Percentiles rank a stretch among this genome's conserved stretches.
These are phyloP conservation scores for Ilyonectria destructans DNA, from an alignment of 2,329 filamentous ascomycete species.

Conservation along the genomic window DNA sequence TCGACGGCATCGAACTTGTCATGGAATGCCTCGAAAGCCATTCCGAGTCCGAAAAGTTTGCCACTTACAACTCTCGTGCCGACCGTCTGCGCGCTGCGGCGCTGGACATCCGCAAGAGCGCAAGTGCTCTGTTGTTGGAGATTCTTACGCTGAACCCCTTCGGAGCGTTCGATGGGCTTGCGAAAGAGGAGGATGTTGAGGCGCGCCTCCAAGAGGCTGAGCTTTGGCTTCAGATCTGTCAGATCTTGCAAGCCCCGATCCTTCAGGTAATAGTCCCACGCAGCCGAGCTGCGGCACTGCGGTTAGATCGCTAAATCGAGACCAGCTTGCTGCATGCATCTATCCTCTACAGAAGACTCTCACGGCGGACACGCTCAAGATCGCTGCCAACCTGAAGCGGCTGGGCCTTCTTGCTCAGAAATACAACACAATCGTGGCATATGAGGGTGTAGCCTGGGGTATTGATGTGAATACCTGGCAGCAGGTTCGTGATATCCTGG, in stretches of 20 bases:
- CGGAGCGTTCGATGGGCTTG: neutral
- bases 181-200: neutral
- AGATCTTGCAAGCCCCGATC: neutral
- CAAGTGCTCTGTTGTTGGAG: neutral
- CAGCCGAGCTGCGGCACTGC: too few species aligned
- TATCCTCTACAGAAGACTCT: slow-evolving; percentile 5
- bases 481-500: neutral
- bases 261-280: neutral
- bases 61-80: neutral
- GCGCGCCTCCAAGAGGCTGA: slow-evolving; percentile 1
- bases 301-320: neutral
- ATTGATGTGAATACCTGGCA: neutral
- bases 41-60: neutral
- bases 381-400: neutral
- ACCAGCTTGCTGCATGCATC: neutral
- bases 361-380: neutral
- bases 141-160: neutral
- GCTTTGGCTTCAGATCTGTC: neutral
- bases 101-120: neutral
- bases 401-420: slow-evolving; percentile 1
- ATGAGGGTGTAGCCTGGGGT: slow-evolving; percentile 1
- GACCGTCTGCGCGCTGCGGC: neutral
- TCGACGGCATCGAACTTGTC: neutral
- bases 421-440: slow-evolving; percentile 4
- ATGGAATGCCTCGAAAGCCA: slow-evolving; percentile 2